These are phyloP conservation scores for Gynandropsis gynandra DNA, from an alignment of 345 rosid genomes.

Conservation along the genomic window DNA sequence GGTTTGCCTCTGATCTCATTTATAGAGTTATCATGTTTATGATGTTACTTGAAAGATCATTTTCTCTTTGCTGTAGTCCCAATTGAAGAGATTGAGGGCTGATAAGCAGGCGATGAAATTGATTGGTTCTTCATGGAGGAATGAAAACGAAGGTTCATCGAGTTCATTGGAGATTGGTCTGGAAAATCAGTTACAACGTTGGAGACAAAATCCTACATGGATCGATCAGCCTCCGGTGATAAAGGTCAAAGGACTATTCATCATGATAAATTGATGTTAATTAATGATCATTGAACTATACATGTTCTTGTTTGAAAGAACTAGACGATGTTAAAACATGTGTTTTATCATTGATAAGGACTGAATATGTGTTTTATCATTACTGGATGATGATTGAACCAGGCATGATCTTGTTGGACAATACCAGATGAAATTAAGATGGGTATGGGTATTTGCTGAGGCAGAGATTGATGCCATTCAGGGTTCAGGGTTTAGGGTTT, in stretches of 20 bases:
- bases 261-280: too few relatives aligned
- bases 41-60: constrained; percentile 2
- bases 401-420: too few relatives aligned
- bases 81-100: constrained; percentile 38
- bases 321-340: not conserved
- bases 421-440: too few relatives aligned
- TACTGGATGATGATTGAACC: too few relatives aligned
- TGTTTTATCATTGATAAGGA: too few relatives aligned
- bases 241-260: constrained; percentile 29
- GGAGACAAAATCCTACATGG: constrained; percentile 85
- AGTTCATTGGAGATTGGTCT: constrained; percentile 35
- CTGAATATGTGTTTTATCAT: too few relatives aligned
- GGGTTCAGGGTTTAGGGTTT: too few relatives aligned
- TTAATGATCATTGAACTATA: not conserved
- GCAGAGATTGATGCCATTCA: too few relatives aligned
- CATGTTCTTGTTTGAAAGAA: not conserved
- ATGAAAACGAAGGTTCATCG: constrained; percentile 30
- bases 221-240: constrained; percentile 45
- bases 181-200: constrained; percentile 57
- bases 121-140: constrained; percentile 28
- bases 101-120: constrained; percentile 28
- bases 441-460: not conserved
- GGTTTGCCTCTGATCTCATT: constrained; percentile 29
- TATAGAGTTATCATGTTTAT: not conserved
- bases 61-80: constrained; percentile 37